These are phyloP conservation scores for Rhipidocladum racemiflorum DNA, from an alignment of 176 grass and related monocot species.

Conservation along the genomic window DNA sequence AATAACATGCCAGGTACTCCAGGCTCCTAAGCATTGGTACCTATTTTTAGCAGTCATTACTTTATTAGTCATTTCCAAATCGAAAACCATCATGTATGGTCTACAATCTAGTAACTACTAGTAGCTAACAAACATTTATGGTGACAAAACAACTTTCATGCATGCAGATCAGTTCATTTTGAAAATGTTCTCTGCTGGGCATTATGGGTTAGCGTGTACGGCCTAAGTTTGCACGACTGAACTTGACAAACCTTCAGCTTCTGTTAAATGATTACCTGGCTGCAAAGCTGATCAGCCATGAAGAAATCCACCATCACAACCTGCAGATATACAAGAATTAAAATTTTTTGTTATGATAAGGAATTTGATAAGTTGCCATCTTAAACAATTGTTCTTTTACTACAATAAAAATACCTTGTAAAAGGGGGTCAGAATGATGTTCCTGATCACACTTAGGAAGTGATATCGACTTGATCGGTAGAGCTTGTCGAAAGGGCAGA, in stretches of 20 bases:
- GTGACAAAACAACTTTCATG: constrained; percentile 9
- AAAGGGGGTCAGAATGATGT: constrained; percentile 87
- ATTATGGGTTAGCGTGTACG: not conserved
- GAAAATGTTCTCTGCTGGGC: constrained; percentile 19
- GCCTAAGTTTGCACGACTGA: not conserved
- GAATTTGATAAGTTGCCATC: constrained; percentile 14
- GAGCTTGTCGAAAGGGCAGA: constrained; percentile 80
- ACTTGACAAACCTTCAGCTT: constrained; percentile 9
- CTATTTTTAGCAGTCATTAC: constrained; percentile 45
- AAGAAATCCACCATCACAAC: constrained; percentile 99
- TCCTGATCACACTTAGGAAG: constrained; percentile 81
- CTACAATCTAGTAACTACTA: not conserved
- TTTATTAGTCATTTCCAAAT: constrained; percentile 31
- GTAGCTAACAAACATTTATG: constrained; percentile 13
- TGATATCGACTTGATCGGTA: constrained; percentile 77
- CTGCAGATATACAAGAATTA: constrained; percentile 39
- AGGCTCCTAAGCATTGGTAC: constrained; percentile 90
- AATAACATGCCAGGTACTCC: constrained; percentile 93
- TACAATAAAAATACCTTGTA: constrained; percentile 72
- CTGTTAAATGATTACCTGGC: constrained; percentile 59
- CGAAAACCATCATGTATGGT: constrained; percentile 17
- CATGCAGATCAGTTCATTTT: constrained; percentile 13
- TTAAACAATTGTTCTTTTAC: not conserved
- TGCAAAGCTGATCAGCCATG: constrained; percentile 99
- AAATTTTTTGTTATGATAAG: constrained; percentile 16